Evolutionary conservation across 2,329 filamentous ascomycete genomes (phyloP).

Genomic region (Clonostachys rhizophaga): DNA sequence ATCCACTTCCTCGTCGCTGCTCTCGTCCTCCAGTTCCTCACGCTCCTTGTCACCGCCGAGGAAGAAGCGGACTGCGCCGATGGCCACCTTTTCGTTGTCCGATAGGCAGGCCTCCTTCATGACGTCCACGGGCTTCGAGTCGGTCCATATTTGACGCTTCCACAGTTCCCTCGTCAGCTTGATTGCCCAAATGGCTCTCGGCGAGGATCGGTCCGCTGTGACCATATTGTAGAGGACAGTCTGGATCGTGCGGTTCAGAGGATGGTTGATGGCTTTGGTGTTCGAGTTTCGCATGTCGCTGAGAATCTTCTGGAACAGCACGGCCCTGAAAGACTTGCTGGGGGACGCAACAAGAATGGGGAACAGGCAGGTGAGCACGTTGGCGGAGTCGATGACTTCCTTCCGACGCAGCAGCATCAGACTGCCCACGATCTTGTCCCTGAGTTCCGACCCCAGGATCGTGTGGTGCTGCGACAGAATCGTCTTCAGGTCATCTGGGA

Average conservation of each 20-base stretch:
- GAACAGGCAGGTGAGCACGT: constrained; percentile 85
- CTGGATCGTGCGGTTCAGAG: constrained; percentile 88
- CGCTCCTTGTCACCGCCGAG: constrained; percentile 93
- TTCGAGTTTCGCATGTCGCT: constrained; percentile 88
- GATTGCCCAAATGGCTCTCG: constrained; percentile 91
- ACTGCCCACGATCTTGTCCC: constrained; percentile 92
- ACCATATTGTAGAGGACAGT: constrained; percentile 90
- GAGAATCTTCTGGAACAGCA: constrained; percentile 85
- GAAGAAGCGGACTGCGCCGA: constrained; percentile 89
- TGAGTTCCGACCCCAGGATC: constrained; percentile 74
- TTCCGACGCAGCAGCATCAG: constrained; percentile 85
- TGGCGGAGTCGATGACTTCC: constrained; percentile 82
- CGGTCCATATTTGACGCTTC: constrained; percentile 95
- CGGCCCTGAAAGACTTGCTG: constrained; percentile 79
- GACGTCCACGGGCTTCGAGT: constrained; percentile 91
- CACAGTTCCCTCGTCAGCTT: constrained; percentile 94
- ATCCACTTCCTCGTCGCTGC: constrained; percentile 75
- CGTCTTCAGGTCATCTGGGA: constrained; percentile 75
- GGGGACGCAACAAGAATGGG: constrained; percentile 88
- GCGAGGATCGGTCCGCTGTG: constrained; percentile 76
- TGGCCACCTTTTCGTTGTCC: constrained; percentile 88
- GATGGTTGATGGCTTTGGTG: constrained; percentile 83
- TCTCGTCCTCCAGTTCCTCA: constrained; percentile 87
- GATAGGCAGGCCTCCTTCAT: constrained; percentile 92
- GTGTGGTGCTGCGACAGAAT: constrained; percentile 81